phyloP scores from a whole-genome alignment of 2,329 filamentous ascomycete genomes.

The Monosporascus ibericus region DNA sequence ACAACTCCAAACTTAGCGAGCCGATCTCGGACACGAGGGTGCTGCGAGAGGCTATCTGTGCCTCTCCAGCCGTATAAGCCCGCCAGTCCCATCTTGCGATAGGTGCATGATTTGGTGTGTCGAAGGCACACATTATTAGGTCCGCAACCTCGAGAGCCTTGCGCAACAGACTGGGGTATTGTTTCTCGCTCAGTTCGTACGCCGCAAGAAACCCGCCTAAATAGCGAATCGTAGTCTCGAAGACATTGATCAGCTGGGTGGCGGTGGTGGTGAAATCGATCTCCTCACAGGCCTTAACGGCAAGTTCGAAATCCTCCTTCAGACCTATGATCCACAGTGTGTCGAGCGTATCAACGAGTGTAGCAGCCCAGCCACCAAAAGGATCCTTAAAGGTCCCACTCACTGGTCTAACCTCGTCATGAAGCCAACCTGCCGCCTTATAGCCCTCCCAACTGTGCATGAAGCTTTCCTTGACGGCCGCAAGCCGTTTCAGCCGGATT shows the following conservation, averaged over 20 bases:
- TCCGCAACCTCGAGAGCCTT: constrained; percentile 61
- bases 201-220: constrained; percentile 64
- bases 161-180: constrained; percentile 45
- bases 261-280: constrained; percentile 57
- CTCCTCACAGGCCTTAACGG: constrained; percentile 48
- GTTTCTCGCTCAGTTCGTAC: constrained; percentile 57
- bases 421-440: constrained; percentile 55
- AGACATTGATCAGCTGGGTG: constrained; percentile 52
- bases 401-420: constrained; percentile 57
- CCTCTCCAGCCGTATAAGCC: constrained; percentile 37
- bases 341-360: constrained; percentile 61
- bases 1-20: constrained; percentile 56
- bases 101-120: constrained; percentile 64
- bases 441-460: constrained; percentile 54
- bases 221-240: constrained; percentile 68
- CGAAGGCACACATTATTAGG: constrained; percentile 59
- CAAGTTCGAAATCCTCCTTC: constrained; percentile 58
- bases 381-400: constrained; percentile 45
- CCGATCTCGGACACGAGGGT: constrained; percentile 47
- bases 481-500: constrained; percentile 31
- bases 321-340: constrained; percentile 70
- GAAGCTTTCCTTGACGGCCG: constrained; percentile 45
- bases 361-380: constrained; percentile 63
- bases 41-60: constrained; percentile 37
- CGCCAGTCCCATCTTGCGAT: constrained; percentile 52